Evolutionary conservation across 75 land plant genomes (phyloP).

Genomic region (Sequoiadendron giganteum): DNA sequence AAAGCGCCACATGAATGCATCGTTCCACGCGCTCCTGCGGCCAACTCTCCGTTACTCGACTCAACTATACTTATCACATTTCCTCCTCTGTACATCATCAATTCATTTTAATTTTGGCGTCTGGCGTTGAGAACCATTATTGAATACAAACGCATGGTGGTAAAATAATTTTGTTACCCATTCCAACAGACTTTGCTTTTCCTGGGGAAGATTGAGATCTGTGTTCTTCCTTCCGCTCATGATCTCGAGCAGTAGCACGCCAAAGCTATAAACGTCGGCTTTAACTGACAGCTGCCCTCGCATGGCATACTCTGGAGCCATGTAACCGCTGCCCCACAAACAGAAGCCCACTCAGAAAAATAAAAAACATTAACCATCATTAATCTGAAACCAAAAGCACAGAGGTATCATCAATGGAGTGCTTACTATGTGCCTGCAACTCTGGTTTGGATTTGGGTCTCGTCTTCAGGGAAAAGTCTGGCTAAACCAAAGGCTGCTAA

Average conservation of each 20-base stretch:
- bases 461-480: slow-evolving; percentile 17
- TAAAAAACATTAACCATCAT: not conserved
- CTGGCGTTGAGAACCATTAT: not conserved
- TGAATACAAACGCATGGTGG: not conserved
- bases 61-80: not conserved
- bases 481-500: slow-evolving; percentile 38
- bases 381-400: not conserved
- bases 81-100: not conserved
- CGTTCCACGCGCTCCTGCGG: slow-evolving; percentile 11
- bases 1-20: slow-evolving; percentile 36
- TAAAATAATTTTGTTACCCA: not conserved
- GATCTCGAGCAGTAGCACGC: slow-evolving; percentile 10
- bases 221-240: slow-evolving; percentile 5
- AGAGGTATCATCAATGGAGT: not conserved
- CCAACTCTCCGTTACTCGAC: not conserved
- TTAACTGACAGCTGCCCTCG: not conserved
- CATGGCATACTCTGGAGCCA: slow-evolving; percentile 14
- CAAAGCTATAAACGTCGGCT: slow-evolving; percentile 14
- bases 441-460: slow-evolving; percentile 16
- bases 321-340: not conserved
- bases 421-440: slow-evolving; percentile 20
- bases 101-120: not conserved
- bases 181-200: not conserved
- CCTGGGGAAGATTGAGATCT: not conserved
- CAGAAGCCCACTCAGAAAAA: not conserved